Percentiles rank a stretch among this genome's conserved stretches.
phyloP scores from a whole-genome alignment of 78 protist species.

The Chrysochromulina parva region DNA sequence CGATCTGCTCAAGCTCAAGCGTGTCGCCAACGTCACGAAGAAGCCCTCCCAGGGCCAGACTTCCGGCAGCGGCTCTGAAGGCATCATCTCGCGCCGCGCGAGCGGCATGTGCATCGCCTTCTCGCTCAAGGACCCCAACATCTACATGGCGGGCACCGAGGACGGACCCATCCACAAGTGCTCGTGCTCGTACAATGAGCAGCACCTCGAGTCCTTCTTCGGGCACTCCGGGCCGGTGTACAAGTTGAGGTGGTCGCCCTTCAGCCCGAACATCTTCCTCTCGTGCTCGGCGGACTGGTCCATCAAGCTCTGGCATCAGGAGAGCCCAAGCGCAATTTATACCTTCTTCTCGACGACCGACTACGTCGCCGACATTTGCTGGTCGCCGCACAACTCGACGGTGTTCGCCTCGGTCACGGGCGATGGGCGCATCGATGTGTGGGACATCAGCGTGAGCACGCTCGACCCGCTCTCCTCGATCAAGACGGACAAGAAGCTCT shows the following conservation, averaged over 20 bases:
- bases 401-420: conserved; percentile 57
- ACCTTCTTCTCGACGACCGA: neutral
- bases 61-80: conserved; percentile 3
- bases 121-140: conserved; percentile 31
- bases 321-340: conserved; percentile 14
- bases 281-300: conserved; percentile 75
- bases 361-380: conserved; percentile 53
- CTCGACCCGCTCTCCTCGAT: neutral
- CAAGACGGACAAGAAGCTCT: neutral
- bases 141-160: conserved; percentile 76
- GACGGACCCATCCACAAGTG: conserved; percentile 79
- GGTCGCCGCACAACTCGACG: conserved; percentile 50
- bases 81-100: conserved; percentile 56
- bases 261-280: conserved; percentile 36
- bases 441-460: conserved; percentile 57
- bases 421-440: conserved; percentile 62
- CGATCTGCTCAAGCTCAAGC: conserved; percentile 53
- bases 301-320: conserved; percentile 48
- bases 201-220: conserved; percentile 58
- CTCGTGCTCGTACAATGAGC: conserved; percentile 53
- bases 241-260: conserved; percentile 65
- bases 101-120: conserved; percentile 60
- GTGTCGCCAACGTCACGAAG: neutral
- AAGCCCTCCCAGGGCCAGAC: neutral
- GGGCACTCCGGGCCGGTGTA: conserved; percentile 74